These are phyloP conservation scores for Fraxinus xanthoxyloides DNA, from an alignment of 305 asterid species.

Conservation along the genomic window DNA sequence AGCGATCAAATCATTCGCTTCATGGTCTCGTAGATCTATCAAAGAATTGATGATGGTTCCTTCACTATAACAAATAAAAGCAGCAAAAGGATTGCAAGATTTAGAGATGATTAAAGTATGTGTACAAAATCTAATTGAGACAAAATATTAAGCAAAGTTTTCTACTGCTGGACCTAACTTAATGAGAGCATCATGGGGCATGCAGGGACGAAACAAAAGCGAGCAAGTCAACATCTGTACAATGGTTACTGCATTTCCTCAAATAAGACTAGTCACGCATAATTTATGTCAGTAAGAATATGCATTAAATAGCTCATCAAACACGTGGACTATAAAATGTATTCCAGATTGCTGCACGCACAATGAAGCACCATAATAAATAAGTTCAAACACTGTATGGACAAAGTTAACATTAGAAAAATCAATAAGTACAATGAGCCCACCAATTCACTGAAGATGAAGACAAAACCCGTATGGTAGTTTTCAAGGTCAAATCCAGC, in stretches of 20 bases:
- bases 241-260: background rate
- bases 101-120: background rate
- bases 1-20: background rate
- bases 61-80: background rate
- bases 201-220: background rate
- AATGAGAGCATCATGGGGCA: background rate
- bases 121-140: background rate
- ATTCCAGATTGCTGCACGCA: background rate
- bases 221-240: background rate
- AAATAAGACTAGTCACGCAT: background rate
- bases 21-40: background rate
- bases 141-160: background rate
- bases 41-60: background rate
- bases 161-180: background rate
- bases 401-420: slow-evolving; percentile 9
- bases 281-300: background rate
- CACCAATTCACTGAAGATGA: slow-evolving; percentile 83
- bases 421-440: slow-evolving; percentile 28
- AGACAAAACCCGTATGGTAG: slow-evolving; percentile 58
- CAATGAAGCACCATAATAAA: background rate
- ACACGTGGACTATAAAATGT: background rate
- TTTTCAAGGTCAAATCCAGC: slow-evolving; percentile 78
- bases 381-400: slow-evolving; percentile 6
- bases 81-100: background rate
- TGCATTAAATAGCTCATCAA: background rate